Evolutionary conservation across 768 basidiomycete species (phyloP), one percentile per base, ranked within the genome.

Genomic region (Termitomyces sp.): DNA sequence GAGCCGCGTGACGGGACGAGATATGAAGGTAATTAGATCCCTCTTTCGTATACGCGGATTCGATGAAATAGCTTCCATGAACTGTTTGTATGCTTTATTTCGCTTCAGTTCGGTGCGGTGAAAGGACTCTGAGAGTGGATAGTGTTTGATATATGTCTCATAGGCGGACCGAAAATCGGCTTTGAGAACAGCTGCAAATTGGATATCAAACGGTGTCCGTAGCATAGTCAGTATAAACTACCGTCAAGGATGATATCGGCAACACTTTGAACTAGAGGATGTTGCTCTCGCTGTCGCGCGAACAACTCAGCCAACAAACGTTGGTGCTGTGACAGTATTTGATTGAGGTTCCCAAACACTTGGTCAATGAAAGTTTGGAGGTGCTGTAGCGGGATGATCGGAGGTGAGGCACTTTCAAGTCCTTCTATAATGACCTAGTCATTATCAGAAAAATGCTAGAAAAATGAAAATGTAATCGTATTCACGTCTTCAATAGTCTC

Each of bases 171-270:
- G 82, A 68, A 88, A 90, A 32, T 79, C 75, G 21, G 64, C 61
- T 59, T 67, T 72, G 35, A 82, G 66, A 4, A 72, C 73, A 34
- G 76, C 79, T 80, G 53, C 3, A 68, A 47, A 46, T n/a, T 46
- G 8, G 2, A 56, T 19, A 28, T 58, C 17, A 60, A 52, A 35
- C 30, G 9, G 40, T 28, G 16, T 48, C 40, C 48, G 44, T 9
- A 46, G 23, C 21, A 42, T 11, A 14, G 27, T 45, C 42, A 60
- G 50, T 35, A 55, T 35, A 28, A 35, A 82, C 63, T 62, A 88
- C 91, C 80, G 63, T 92, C 85, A 27, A 98, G 80, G 55, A 97
- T 76, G 56, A 97, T 83, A 66, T 97, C 94, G 14, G 92, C 82
- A 3, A 98, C 80, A 35, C 86, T 89, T 61, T 85, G 81, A 19